These are phyloP conservation scores for Phialophora chinensis DNA, from an alignment of 2,329 filamentous ascomycete genomes.

Conservation along the genomic window DNA sequence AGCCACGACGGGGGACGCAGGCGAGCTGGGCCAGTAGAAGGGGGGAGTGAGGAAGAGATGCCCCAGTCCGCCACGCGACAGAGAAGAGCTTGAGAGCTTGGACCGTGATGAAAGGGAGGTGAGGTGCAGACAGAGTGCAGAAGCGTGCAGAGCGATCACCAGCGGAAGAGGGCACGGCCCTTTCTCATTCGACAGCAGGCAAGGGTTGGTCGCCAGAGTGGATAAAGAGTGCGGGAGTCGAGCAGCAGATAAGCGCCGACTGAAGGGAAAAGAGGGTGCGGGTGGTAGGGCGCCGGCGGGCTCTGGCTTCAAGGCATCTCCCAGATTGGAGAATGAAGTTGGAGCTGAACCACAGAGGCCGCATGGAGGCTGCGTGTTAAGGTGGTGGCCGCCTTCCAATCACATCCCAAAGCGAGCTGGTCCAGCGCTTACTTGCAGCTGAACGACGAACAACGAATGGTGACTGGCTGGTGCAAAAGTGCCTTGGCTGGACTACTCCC, in stretches of 20 bases:
- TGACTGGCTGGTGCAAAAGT: conserved; percentile 12
- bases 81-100: conserved; percentile 13
- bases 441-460: conserved; percentile 19
- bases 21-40: conserved; percentile 8
- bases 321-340: background rate
- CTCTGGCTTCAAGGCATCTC: background rate
- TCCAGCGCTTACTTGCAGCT: conserved; percentile 28
- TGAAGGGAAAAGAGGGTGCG: conserved; percentile 32
- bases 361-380: background rate
- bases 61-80: conserved; percentile 32
- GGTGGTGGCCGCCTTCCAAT: background rate
- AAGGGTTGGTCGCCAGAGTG: conserved; percentile 5
- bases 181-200: conserved; percentile 19
- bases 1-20: conserved; percentile 7
- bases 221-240: background rate
- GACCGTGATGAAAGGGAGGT: conserved; percentile 22
- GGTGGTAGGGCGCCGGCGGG: conserved; percentile 10
- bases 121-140: conserved; percentile 22
- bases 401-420: background rate
- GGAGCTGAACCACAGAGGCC: background rate
- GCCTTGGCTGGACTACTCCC: conserved; percentile 6
- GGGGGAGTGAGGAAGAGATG: background rate
- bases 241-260: conserved; percentile 33
- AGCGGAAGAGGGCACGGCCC: background rate
- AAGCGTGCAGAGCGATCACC: conserved; percentile 30